Base-by-base conservation (phyloP, 1,139 yeast genomes). In the Blastobotrys elegans region DNA sequence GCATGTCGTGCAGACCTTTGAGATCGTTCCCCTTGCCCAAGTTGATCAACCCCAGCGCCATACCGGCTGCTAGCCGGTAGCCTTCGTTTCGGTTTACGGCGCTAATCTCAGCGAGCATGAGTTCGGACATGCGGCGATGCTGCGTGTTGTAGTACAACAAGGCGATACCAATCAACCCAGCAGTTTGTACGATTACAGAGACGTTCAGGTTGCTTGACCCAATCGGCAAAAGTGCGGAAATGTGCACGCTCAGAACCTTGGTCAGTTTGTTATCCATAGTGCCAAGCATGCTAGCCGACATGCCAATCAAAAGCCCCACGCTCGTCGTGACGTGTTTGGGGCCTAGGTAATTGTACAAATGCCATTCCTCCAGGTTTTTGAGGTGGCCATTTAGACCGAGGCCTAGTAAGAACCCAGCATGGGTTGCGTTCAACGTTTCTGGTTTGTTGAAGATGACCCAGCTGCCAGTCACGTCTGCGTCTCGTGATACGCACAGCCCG, bases 331-430 rank as follows among this genome's bases (percentile, higher is more conserved):
- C 79, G 60, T 87, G 92, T 58, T 94, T 90, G 0, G 96, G 95
- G 0, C 96, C 96, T 45, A 94, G 69, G 56, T 89, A 90, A 60
- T 92, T 90, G 65, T 89, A 94, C 27, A 94, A 85, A 62, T 90
- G 97, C 97, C 98, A 94, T 62, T 92, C 97, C 60, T 94, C 97
- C 29, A 94, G 69, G 40, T 75, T 75, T 53, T 79, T 82, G 55
- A 94, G 68, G 62, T 90, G 96, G 0, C 97, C 97, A 67, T 88
- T 88, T 38, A 94, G 70, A 0, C 99, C 99, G 21, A 92, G 69
- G 0, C 97, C 98, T 24, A 89, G 69, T n/a, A 94, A 67, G 57
- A 94, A 89, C 0, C 99, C 99, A 17, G 96, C 97, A 68, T 90
- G 97, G 54, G 85, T 95, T 0, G 95, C 75, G 56, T 78, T 83